phyloP scores from a whole-genome alignment of 305 asterid species.

The Rubia balearica region DNA sequence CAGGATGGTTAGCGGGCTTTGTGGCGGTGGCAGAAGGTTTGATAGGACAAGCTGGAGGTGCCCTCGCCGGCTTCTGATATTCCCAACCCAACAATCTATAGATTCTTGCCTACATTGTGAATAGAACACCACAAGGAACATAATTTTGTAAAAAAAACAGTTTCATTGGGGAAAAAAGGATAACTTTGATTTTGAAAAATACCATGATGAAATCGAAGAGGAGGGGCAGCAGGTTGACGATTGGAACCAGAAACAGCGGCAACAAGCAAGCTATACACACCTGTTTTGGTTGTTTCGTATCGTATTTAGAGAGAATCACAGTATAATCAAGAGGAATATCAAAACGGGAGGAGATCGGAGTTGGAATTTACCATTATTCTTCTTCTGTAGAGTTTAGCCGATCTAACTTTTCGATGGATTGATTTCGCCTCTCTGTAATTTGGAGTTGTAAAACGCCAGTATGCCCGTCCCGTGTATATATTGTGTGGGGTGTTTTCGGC shows the following conservation, averaged over 20 bases:
- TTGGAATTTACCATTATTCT: constrained; percentile 7
- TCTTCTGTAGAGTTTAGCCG: background rate
- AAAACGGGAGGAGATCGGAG: too few species aligned
- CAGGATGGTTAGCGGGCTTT: constrained; percentile 41
- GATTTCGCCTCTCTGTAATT: background rate
- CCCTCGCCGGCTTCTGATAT: constrained; percentile 75
- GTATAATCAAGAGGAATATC: background rate
- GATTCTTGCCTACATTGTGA: constrained; percentile 50
- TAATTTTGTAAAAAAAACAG: too few species aligned
- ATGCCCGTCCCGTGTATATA: background rate
- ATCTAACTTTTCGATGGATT: constrained; percentile 1
- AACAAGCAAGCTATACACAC: constrained; percentile 83
- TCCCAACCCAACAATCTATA: constrained; percentile 81
- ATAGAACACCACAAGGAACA: too few species aligned
- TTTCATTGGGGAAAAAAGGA: background rate
- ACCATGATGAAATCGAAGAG: constrained; percentile 80
- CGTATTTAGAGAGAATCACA: background rate
- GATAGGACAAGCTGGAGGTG: constrained; percentile 80
- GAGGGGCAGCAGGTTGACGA: constrained; percentile 73
- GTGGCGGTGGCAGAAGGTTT: constrained; percentile 53
- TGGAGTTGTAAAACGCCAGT: background rate
- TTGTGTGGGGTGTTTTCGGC: background rate
- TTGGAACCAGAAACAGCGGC: constrained; percentile 85
- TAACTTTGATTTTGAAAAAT: constrained; percentile 3
- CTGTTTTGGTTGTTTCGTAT: constrained; percentile 24